Evolutionary conservation across 805 yeast species (phyloP), one percentile per base, ranked within the genome.

Genomic region (Candida easanensis): DNA sequence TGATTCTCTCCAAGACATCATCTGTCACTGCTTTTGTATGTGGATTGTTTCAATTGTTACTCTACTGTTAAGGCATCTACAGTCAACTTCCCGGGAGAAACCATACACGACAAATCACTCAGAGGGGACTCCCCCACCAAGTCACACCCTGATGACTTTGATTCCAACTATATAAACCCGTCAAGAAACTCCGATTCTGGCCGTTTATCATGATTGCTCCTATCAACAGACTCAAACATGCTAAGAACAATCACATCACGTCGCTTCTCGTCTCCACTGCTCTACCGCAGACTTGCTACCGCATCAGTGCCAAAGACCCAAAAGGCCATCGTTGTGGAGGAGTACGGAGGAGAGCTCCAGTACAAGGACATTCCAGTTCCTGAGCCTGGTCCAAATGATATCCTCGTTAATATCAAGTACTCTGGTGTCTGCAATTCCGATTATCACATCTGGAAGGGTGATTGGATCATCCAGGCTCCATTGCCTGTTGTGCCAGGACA

Each of bases 361-460:
- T 74, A 73, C 63, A 66, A 65, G 44, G 80, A 76, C 53, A 69
- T 75, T 41, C 71, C 77, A 8, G 79, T 75, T 14, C 81, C 82
- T 38, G 59, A 53, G 37, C 82, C 82, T 37, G 71, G 70, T 49
- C 61, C 80, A 31, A 75, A 73, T 52, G 81, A 77, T 56, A 60
- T 77, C 45, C 64, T 77, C 54, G 69, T 77, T 54, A 71, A 77
- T 51, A 74, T 77, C 54, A 70, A 74, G 59, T 77, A 76, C 61
- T 76, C 82, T 4, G 82, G 82, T 53, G 82, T 77, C 14, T 77
- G 82, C 55, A 80, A 77, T 62, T 75, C 82, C 5, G 82, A 77
- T 57, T 66, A 75, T 52, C 82, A 77, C 57, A 79, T 80, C 33
- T 77, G 80, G 80, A 72, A 76, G 52, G 81, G 82, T 44, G 82